A percentile compares a stretch with the other conserved stretches of the same genome.
Conservation (phyloP, 1,284 basidiomycete species). For the Ustilago bromivora region DNA sequence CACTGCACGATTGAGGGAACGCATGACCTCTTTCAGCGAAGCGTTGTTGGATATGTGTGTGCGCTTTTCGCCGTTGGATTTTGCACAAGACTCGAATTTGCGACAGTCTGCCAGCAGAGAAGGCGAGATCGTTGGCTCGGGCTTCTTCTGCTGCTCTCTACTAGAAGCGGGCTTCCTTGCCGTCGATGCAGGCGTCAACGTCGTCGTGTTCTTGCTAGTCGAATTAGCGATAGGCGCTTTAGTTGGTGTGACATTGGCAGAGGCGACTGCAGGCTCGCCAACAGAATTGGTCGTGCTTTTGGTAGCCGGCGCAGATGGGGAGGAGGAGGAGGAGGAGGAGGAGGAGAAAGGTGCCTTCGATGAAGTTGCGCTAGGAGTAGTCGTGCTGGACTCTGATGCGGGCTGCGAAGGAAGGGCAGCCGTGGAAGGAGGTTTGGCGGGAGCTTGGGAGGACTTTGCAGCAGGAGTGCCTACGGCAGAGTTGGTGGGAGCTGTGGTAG, state of each 20-base stretch:
- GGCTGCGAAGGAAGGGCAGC: background rate
- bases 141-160: constrained; percentile 17
- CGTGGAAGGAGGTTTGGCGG: background rate
- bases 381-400: background rate
- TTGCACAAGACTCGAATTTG: constrained; percentile 5
- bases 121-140: background rate
- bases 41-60: constrained; percentile 10
- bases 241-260: background rate
- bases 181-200: background rate
- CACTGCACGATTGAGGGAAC: constrained; percentile 23
- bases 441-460: background rate
- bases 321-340: background rate
- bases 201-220: background rate
- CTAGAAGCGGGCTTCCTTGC: background rate
- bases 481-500: background rate
- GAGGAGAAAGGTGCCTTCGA: background rate
- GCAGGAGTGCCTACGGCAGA: background rate
- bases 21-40: constrained; percentile 13
- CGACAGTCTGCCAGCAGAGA: constrained; percentile 24
- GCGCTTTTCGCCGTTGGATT: constrained; percentile 15
- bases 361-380: background rate
- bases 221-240: background rate
- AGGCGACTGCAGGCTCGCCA: background rate
- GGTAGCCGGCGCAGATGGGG: background rate
- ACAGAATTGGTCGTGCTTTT: background rate